A percentile compares a stretch with the other conserved stretches of the same genome.
Evolutionary conservation across 176 grass and related monocot genomes (phyloP).

Genomic region (Musa itinerans): DNA sequence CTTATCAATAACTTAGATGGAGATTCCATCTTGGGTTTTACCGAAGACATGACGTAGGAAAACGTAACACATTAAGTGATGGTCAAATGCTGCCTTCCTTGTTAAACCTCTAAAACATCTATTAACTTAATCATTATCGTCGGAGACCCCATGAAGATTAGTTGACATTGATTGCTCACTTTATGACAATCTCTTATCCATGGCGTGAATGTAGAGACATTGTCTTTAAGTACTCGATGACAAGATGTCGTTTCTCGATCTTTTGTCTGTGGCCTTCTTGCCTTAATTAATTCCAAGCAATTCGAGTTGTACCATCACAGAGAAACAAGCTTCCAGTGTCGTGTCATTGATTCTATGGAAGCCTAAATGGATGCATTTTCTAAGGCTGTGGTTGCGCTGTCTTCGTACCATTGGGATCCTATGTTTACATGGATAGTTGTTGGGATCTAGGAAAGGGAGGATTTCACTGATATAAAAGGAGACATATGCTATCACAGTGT

Average conservation of each 20-base stretch:
- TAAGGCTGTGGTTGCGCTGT: too few relatives aligned
- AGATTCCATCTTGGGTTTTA: constrained; percentile 25
- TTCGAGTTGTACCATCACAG: neutral
- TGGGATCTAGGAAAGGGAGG: too few relatives aligned
- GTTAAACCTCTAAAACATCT: neutral
- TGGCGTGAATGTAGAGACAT: neutral
- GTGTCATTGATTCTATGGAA: constrained; percentile 14
- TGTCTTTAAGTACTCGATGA: neutral
- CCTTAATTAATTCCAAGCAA: too few relatives aligned
- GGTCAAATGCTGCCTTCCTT: constrained; percentile 18
- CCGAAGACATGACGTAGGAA: constrained; percentile 21
- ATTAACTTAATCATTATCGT: neutral
- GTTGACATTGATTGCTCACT: constrained; percentile 17
- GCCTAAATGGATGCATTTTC: neutral
- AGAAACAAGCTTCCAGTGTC: constrained; percentile 2
- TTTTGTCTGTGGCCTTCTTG: too few relatives aligned
- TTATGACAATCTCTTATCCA: neutral
- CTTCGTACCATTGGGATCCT: too few relatives aligned
- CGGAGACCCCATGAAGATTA: neutral
- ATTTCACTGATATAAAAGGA: too few relatives aligned
- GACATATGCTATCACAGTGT: too few relatives aligned
- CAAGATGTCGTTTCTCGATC: neutral
- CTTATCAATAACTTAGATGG: too few relatives aligned
- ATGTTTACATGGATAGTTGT: too few relatives aligned
- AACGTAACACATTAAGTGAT: constrained; percentile 23